phyloP scores from a whole-genome alignment of 495 filamentous ascomycete genomes.

The Delitschia confertaspora region DNA sequence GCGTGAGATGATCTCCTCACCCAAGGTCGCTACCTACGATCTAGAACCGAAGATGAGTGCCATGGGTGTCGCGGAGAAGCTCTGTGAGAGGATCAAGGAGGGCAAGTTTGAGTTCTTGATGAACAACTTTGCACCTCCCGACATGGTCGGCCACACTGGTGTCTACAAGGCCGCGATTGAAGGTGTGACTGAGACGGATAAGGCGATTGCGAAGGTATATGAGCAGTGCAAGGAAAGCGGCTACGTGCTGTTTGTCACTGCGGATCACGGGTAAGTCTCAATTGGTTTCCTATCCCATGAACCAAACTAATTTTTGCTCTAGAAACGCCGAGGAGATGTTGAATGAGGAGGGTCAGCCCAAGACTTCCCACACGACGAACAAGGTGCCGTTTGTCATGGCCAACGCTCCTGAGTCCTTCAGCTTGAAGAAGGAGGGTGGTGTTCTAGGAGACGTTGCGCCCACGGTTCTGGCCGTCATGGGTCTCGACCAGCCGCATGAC shows the following conservation, averaged over 20 bases:
- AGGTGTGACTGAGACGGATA: slow-evolving; percentile 76
- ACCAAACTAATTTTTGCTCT: neutral
- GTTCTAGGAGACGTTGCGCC: slow-evolving; percentile 95
- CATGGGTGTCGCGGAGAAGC: slow-evolving; percentile 74
- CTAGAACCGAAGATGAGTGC: slow-evolving; percentile 95
- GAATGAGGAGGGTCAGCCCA: slow-evolving; percentile 85
- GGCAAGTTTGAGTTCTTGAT: slow-evolving; percentile 87
- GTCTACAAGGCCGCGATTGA: slow-evolving; percentile 93
- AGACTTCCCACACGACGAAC: slow-evolving; percentile 96
- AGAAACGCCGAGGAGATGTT: slow-evolving; percentile 98
- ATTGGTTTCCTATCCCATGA: neutral
- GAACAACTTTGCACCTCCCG: slow-evolving; percentile 99
- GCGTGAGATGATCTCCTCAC: slow-evolving; percentile 65
- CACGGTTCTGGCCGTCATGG: slow-evolving; percentile 84
- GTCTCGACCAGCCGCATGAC: slow-evolving; percentile 76
- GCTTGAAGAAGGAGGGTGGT: slow-evolving; percentile 71
- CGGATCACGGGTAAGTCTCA: slow-evolving; percentile 71
- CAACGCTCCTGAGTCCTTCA: slow-evolving; percentile 86
- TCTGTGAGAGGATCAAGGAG: slow-evolving; percentile 71
- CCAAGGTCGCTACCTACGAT: slow-evolving; percentile 90
- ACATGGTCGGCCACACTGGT: slow-evolving; percentile 99
- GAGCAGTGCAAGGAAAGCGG: slow-evolving; percentile 87
- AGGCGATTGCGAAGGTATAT: slow-evolving; percentile 83
- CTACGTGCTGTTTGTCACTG: slow-evolving; percentile 87
- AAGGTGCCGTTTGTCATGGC: slow-evolving; percentile 97